Evolutionary conservation across 2,329 filamentous ascomycete genomes (phyloP).

Genomic region (Exophiala sp.): DNA sequence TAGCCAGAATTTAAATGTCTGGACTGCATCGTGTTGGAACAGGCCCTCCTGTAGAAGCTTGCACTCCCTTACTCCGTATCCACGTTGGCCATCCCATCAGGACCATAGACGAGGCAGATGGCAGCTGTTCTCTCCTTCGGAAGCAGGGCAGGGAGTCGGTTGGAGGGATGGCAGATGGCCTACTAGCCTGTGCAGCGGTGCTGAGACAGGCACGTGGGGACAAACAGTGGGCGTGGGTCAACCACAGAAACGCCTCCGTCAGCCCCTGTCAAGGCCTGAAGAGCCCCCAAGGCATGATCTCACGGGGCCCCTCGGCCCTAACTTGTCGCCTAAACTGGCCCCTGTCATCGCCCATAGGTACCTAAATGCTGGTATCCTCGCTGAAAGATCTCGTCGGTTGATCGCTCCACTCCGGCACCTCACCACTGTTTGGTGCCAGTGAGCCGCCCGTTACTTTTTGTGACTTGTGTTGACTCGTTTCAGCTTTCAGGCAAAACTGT

Average conservation of each 20-base stretch:
- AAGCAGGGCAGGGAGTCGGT: background rate
- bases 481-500: constrained; percentile 21
- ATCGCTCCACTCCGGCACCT: constrained; percentile 17
- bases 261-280: constrained; percentile 5
- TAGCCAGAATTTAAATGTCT: background rate
- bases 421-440: constrained; percentile 18
- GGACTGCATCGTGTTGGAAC: background rate
- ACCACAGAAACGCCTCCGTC: background rate
- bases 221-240: constrained; percentile 2
- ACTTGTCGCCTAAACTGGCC: background rate
- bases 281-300: background rate
- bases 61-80: background rate
- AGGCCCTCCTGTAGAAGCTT: too few relatives aligned
- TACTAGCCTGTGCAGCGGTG: background rate
- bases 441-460: constrained; percentile 19
- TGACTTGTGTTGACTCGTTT: constrained; percentile 17
- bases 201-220: constrained; percentile 23
- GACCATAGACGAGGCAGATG: background rate
- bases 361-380: background rate
- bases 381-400: background rate
- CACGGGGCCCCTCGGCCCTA: background rate
- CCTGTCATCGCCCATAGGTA: constrained; percentile 1
- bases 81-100: too few relatives aligned
- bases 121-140: background rate
- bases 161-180: background rate